Percentiles rank a stretch among this genome's conserved stretches.
phyloP scores from a whole-genome alignment of 208 protist genomes.

The Acanthamoeba divionensis region DNA sequence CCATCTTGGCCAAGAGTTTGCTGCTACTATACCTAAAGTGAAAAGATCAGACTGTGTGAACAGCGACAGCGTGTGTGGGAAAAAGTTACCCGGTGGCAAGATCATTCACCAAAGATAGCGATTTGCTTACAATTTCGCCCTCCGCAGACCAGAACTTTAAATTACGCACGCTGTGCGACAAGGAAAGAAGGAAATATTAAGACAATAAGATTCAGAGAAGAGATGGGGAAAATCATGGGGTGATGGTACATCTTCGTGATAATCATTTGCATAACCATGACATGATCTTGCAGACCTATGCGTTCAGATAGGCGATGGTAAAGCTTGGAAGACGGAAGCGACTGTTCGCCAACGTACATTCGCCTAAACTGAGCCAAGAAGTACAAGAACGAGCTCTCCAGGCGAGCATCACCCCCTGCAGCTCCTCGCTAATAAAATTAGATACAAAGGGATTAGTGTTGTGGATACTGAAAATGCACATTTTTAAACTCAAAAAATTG shows the following conservation, averaged over 20 bases:
- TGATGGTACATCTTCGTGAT: constrained; percentile 26
- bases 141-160: constrained; percentile 61
- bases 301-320: constrained; percentile 62
- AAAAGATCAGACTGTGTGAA: background rate
- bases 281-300: constrained; percentile 9
- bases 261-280: constrained; percentile 14
- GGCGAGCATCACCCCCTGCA: background rate
- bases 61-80: background rate
- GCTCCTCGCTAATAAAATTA: background rate
- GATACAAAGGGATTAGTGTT: background rate
- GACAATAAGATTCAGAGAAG: background rate
- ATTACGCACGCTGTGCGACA: constrained; percentile 56
- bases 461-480: background rate
- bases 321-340: constrained; percentile 51
- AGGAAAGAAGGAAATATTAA: background rate
- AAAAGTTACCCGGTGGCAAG: constrained; percentile 65
- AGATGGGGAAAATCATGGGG: background rate
- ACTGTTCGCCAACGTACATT: constrained; percentile 75
- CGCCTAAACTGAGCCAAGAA: constrained; percentile 74
- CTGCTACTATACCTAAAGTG: background rate
- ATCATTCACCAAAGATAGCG: constrained; percentile 70
- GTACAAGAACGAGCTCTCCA: constrained; percentile 69
- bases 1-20: constrained; percentile 69
- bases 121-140: constrained; percentile 66
- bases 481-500: background rate